Percentiles rank a stretch among this genome's conserved stretches.
These are phyloP conservation scores for Citrus trifoliata DNA, from an alignment of 345 rosid species.

Conservation along the genomic window DNA sequence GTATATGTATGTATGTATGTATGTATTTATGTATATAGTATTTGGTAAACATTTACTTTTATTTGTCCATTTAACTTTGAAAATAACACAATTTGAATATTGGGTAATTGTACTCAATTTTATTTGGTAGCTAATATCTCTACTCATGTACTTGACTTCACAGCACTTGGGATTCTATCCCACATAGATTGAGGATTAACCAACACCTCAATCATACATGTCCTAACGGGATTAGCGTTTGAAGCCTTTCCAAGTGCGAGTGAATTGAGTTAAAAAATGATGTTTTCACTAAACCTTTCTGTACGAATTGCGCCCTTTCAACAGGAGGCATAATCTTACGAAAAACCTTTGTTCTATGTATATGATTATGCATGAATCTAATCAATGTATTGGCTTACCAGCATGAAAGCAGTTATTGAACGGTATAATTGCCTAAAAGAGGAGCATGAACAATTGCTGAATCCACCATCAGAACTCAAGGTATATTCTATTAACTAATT, in stretches of 20 bases:
- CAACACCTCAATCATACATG: no score
- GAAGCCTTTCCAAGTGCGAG: no score
- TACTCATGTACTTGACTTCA: not conserved
- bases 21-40: no score
- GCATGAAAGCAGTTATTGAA: constrained; percentile 66
- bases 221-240: no score
- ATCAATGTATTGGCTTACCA: constrained; percentile 26
- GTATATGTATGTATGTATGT: no score
- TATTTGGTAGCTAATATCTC: not conserved
- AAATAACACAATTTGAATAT: not conserved
- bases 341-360: not conserved
- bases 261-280: no score
- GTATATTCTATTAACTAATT: constrained; percentile 25
- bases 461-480: constrained; percentile 66
- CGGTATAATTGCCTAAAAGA: constrained; percentile 59
- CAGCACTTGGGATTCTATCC: no score
- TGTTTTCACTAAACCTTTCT: no score
- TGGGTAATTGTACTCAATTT: no score
- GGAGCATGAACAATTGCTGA: constrained; percentile 49
- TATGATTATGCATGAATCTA: constrained; percentile 5
- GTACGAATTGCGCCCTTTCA: not conserved
- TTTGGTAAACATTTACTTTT: no score
- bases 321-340: not conserved
- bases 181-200: no score
- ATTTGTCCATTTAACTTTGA: not conserved